Evolutionary conservation across 208 protist species (phyloP).

Genomic region (Acanthamoeba lenticulata): DNA sequence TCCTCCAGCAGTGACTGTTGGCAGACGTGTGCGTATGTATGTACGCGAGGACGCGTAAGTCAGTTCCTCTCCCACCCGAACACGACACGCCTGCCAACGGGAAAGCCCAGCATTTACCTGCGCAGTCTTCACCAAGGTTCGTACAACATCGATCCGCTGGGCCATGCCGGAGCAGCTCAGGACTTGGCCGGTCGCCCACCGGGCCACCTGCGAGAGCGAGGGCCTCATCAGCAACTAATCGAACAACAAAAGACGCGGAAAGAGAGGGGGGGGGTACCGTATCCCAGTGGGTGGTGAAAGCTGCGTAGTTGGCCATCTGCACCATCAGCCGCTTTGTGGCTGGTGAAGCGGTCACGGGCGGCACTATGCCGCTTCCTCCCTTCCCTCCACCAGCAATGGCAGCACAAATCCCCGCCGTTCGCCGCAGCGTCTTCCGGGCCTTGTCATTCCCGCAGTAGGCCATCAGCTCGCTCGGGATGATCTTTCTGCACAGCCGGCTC

Average conservation of each 20-base stretch:
- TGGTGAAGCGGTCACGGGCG: background rate
- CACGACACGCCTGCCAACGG: no score
- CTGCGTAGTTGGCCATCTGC: background rate
- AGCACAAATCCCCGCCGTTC: no score
- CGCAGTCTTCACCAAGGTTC: background rate
- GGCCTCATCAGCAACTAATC: background rate
- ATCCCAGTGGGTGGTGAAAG: background rate
- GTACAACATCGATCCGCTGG: background rate
- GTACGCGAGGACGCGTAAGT: no score
- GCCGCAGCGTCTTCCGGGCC: background rate
- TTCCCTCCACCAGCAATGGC: no score
- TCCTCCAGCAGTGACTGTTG: background rate
- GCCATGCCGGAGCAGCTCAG: background rate
- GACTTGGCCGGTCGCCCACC: background rate
- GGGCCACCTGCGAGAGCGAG: slow-evolving; percentile 8
- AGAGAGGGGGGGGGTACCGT: no score
- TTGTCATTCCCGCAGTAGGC: background rate
- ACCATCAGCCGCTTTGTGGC: background rate
- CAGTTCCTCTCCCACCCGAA: no score
- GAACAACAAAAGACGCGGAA: no score
- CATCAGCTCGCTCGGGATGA: background rate
- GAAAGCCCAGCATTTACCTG: background rate
- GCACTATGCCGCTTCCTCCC: background rate
- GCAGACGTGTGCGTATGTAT: no score
- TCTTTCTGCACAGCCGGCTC: background rate